phyloP scores from a whole-genome alignment of 1,284 basidiomycete genomes.

The Naganishia cerealis region DNA sequence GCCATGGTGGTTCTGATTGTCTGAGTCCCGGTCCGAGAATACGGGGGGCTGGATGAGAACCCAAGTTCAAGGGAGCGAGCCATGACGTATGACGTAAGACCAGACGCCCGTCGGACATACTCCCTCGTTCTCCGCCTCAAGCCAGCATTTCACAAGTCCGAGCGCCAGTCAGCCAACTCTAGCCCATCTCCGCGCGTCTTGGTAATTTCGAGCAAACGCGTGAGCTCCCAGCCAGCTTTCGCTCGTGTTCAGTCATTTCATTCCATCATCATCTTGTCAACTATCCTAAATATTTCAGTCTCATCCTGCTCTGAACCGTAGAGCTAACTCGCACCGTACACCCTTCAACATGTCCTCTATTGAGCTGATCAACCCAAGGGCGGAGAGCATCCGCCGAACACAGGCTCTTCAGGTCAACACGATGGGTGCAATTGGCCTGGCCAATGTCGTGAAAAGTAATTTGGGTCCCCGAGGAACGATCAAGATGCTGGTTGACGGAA shows the following conservation, averaged over 20 bases:
- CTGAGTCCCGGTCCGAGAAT: background rate
- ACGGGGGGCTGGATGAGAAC: background rate
- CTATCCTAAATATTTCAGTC: background rate
- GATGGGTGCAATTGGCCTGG: slow-evolving; percentile 88
- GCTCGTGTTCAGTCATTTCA: background rate
- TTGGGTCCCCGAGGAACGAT: slow-evolving; percentile 91
- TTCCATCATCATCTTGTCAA: background rate
- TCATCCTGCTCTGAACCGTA: background rate
- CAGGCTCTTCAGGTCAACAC: slow-evolving; percentile 84
- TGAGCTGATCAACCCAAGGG: slow-evolving; percentile 91
- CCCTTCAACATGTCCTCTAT: slow-evolving; percentile 55
- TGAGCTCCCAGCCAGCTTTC: slow-evolving; percentile 12
- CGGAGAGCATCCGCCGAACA: slow-evolving; percentile 87
- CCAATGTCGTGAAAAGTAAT: slow-evolving; percentile 95
- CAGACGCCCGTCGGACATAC: no score
- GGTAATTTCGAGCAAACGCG: slow-evolving; percentile 27
- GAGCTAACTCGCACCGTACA: slow-evolving; percentile 2
- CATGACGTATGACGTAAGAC: no score
- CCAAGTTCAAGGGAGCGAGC: no score
- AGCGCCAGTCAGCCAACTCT: background rate
- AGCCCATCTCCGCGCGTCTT: slow-evolving; percentile 9
- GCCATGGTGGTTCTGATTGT: slow-evolving; percentile 21
- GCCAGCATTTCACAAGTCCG: no score
- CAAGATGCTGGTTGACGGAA: slow-evolving; percentile 99
- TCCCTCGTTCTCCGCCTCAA: no score